These are phyloP conservation scores for Quercus agrifolia DNA, from an alignment of 306 rosid species.

Conservation along the genomic window DNA sequence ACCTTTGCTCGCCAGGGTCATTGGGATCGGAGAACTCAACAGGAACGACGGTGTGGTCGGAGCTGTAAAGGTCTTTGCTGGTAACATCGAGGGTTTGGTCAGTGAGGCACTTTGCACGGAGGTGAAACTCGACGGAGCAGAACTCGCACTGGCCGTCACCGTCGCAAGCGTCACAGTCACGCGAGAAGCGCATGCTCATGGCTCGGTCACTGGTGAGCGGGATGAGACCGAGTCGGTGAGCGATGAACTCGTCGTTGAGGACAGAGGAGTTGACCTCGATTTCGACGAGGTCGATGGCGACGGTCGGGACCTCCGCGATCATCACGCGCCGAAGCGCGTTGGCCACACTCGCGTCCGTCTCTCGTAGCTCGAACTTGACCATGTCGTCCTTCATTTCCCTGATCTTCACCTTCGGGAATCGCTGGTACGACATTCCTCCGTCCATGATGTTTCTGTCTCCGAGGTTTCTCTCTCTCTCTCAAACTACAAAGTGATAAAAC, in stretches of 20 bases:
- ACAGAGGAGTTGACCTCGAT: slow-evolving; percentile 95
- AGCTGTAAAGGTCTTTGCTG: slow-evolving; percentile 74
- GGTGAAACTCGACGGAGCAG: slow-evolving; percentile 97
- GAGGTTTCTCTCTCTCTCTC: no score
- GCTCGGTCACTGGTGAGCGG: slow-evolving; percentile 89
- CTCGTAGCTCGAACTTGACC: slow-evolving; percentile 77
- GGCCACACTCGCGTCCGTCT: slow-evolving; percentile 84
- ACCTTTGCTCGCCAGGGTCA: slow-evolving; percentile 58
- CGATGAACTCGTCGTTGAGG: slow-evolving; percentile 92
- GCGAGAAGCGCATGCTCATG: slow-evolving; percentile 97
- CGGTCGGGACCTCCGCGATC: slow-evolving; percentile 92
- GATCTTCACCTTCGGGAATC: slow-evolving; percentile 81
- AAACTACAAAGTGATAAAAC: no score
- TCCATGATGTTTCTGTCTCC: slow-evolving; percentile 6
- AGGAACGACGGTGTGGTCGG: slow-evolving; percentile 90
- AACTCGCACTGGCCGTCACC: slow-evolving; percentile 98
- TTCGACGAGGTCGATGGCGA: slow-evolving; percentile 92
- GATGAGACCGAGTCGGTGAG: slow-evolving; percentile 90
- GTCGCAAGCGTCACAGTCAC: slow-evolving; percentile 98
- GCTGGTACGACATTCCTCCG: slow-evolving; percentile 76
- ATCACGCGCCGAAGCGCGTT: slow-evolving; percentile 96
- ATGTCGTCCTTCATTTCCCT: slow-evolving; percentile 78
- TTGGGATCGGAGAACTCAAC: slow-evolving; percentile 68
- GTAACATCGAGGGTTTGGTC: slow-evolving; percentile 87
- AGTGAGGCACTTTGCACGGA: slow-evolving; percentile 66